Evolutionary conservation across 83 land plant genomes (phyloP), one percentile per base, ranked within the genome.

Genomic region (Isoetes engelmannii): DNA sequence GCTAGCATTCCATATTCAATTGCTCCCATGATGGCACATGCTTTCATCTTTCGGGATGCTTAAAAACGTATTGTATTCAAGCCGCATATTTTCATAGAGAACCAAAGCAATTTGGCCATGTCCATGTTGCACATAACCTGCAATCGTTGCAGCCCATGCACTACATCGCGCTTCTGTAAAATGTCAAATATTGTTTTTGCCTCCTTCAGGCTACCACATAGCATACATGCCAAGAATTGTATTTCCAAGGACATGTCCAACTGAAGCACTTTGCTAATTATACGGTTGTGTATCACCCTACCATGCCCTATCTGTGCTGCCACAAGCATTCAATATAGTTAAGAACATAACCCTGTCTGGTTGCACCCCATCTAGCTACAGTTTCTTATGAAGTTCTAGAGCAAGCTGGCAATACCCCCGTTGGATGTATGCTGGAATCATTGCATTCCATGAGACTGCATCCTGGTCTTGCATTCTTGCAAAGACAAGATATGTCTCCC

Each of bases 21-120:
- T 21, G 37, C 4, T 5, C 53, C 9, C 44, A 45, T 43, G 48
- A 49, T 46, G 45, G 7, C 65, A 63, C 65, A 63, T 18, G 65
- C 65, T 63, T 37, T 71, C 20, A 71, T n/a, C n/a, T n/a, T n/a
- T n/a, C n/a, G n/a, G 48, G 37, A 61, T 17, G 19, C 67, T 56
- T 6, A 50, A 17, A 19, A 61, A 17, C 0, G 67, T 59, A 71
- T n/a, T n/a, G n/a, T n/a, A 47, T 17, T 61, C 53, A 4, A 18
- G 9, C 9, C 13, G 49, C 74, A 71, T 71, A 19, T 62, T 62
- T 6, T 41, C 12, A 21, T 45, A 47, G 4, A 43, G 20, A 13
- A 37, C 63, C 8, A 61, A 51, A 5, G 48, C 74, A 9, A 46
- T 71, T 7, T 15, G 21, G 42, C 20, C 7, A 7, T 50, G 46